Conservation (phyloP, 371 early-diverging fungal genomes). For the Neoconidiobolus thromboides region DNA sequence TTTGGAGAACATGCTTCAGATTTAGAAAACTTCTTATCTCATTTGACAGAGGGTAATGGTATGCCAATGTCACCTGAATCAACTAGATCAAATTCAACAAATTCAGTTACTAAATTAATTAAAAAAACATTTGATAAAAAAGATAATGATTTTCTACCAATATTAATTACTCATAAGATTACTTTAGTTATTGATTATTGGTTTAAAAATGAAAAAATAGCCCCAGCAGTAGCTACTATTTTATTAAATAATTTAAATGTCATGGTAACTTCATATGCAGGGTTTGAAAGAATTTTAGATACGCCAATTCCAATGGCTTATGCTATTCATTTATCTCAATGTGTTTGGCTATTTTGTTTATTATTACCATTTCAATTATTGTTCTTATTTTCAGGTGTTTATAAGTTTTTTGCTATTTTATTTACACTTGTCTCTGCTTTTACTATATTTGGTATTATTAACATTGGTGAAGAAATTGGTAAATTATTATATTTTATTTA, state of each 20-base stretch:
- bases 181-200: not conserved
- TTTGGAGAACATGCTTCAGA: conserved; percentile 32
- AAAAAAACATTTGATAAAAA: not conserved
- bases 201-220: not conserved
- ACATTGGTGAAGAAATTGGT: conserved; percentile 50
- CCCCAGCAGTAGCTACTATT: not conserved
- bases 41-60: conserved; percentile 7
- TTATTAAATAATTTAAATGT: not conserved
- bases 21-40: conserved; percentile 27
- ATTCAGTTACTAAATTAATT: not conserved
- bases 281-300: conserved; percentile 39
- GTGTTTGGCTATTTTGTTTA: conserved; percentile 22
- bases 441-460: conserved; percentile 46
- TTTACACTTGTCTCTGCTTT: conserved; percentile 26
- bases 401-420: not conserved
- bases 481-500: conserved; percentile 21
- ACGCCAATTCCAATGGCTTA: conserved; percentile 56
- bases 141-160: not conserved
- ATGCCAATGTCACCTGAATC: too few species aligned
- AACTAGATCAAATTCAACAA: not conserved
- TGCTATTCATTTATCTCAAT: conserved; percentile 31
- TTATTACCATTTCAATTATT: conserved; percentile 25
- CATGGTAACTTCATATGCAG: conserved; percentile 17
- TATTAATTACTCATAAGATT: not conserved
- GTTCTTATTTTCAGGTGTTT: not conserved